These are phyloP conservation scores for Graphilbum fragrans DNA, from an alignment of 2,329 filamentous ascomycete species.

Conservation along the genomic window DNA sequence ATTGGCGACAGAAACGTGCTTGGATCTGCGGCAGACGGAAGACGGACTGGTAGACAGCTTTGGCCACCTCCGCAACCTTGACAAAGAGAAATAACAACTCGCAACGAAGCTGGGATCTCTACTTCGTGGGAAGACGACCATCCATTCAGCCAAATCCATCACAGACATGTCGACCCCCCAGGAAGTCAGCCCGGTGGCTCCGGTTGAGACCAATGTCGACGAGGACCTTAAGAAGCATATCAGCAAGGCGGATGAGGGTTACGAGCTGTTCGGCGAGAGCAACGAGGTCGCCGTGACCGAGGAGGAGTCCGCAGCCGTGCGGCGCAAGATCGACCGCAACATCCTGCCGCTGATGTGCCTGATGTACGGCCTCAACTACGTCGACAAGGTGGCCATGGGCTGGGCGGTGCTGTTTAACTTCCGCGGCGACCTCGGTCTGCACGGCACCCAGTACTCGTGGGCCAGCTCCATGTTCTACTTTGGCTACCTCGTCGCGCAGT, in stretches of 20 bases:
- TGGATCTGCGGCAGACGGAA: no score
- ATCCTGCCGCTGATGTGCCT: conserved; percentile 13
- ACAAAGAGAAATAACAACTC: no score
- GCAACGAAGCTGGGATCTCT: no score
- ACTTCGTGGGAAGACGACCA: no score
- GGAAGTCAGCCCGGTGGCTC: no score
- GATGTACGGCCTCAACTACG: conserved; percentile 14
- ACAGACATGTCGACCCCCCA: no score
- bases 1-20: no score
- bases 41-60: no score
- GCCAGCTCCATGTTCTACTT: conserved; percentile 8
- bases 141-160: no score
- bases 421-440: conserved; percentile 9
- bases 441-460: conserved; percentile 5
- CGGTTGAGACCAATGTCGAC: conserved; percentile 13
- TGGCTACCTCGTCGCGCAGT: conserved; percentile 7
- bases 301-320: conserved; percentile 10
- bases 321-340: conserved; percentile 10
- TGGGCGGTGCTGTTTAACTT: conserved; percentile 15
- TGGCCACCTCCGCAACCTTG: no score
- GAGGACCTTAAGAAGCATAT: no score
- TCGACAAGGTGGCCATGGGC: conserved; percentile 13
- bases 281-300: conserved; percentile 7
- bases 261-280: conserved; percentile 13
- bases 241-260: conserved; percentile 13